Base-by-base conservation (phyloP, 2,329 filamentous ascomycete genomes). In the Talaromyces sp. region DNA sequence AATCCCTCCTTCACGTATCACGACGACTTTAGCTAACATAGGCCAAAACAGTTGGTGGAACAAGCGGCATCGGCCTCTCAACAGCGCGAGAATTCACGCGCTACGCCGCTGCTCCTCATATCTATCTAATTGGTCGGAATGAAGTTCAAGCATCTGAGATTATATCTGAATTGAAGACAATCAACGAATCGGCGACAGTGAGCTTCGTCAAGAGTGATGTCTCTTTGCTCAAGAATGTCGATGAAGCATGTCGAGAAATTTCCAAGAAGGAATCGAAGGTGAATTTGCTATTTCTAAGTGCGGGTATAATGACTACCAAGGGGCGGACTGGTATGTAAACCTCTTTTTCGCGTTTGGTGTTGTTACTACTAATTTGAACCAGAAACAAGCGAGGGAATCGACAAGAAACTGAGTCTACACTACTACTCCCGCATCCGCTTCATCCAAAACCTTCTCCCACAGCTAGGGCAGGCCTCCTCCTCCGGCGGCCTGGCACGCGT, bases 61-160 rank as follows among this genome's bases (percentile, higher is more conserved):
- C 84, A 3, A 80, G 79, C 43, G 85, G 85, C n/a, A 85, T 87
- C 50, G 84, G 84, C 8, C 77, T 83, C 66, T 72, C 78, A 13
- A 80, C 83, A 0, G 72, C 86, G 17, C 82, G 80, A 61, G 72
- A 78, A 25, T 82, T 86, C 47, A 77, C 79, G 11, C 76, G 79
- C 47, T 69, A 79, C 19, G 72, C 80, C 2, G 65, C 68, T 2
- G 71, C 69, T 0, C 84, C 85, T 0, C 80, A 74, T 19, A 77
- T 85, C 35, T 87, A 87, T 70, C 78, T 86, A 43, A 68, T 86
- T 45, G 84, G 84, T 0, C 80, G 85, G 1, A 72, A 71, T 35
- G 41, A 74, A 11, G 54, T 68, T 0, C 76, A 77, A 1, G 78
- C 75, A 27, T 70, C 75, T 27, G 73, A 75, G 15, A 73, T 85